Percentiles rank a stretch among this genome's conserved stretches.
phyloP scores from a whole-genome alignment of 2,329 filamentous ascomycete species.

The Alternaria hordeiaustralica region DNA sequence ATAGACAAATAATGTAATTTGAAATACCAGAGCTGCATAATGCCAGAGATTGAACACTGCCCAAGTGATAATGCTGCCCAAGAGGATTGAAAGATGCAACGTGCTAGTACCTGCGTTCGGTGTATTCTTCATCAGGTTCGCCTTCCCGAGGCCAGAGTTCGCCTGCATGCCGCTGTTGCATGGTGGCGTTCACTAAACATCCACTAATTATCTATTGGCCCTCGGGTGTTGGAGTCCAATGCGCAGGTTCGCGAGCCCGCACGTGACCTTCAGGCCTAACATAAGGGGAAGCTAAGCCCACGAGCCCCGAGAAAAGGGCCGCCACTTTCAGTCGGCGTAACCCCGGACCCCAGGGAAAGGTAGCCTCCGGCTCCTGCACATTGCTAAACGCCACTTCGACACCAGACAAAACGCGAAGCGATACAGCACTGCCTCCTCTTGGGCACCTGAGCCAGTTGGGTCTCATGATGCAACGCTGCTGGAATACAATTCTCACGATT shows the following conservation, averaged over 20 bases:
- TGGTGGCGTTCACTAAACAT: not conserved
- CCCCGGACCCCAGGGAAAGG: not conserved
- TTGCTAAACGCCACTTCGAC: slow-evolving; percentile 1
- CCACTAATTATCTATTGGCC: not conserved
- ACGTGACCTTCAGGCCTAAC: not conserved
- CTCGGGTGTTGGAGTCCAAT: not conserved
- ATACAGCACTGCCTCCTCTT: slow-evolving; percentile 1
- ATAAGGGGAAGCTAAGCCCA: not conserved
- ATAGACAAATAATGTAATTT: slow-evolving; percentile 1
- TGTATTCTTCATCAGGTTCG: not conserved
- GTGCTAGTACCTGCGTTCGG: not conserved
- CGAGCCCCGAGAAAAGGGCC: not conserved
- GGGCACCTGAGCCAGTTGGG: not conserved
- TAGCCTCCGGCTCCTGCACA: not conserved
- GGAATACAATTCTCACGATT: not conserved
- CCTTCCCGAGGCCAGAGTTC: not conserved
- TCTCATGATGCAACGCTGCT: not conserved
- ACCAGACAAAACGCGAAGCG: not conserved
- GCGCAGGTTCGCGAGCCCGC: not conserved
- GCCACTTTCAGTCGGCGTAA: not conserved
- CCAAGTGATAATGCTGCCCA: not conserved
- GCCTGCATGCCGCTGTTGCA: not conserved
- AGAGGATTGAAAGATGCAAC: not conserved
- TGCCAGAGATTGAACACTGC: not conserved
- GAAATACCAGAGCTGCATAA: not conserved